Evolutionary conservation across 2,329 filamentous ascomycete genomes (phyloP).

Genomic region (Hypoxylon sp.): DNA sequence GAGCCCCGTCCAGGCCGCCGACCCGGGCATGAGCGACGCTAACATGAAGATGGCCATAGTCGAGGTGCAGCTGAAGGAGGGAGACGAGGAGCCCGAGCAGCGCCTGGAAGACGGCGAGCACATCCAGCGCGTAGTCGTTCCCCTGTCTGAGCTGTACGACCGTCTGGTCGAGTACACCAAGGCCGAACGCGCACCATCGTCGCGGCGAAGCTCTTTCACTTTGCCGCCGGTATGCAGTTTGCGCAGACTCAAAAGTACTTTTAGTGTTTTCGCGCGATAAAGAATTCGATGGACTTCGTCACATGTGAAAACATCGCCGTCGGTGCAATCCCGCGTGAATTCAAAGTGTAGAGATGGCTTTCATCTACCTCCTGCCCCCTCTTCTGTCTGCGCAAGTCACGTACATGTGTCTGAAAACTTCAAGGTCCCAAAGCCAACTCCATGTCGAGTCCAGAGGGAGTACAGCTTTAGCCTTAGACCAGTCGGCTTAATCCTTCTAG

Average conservation of each 20-base stretch:
- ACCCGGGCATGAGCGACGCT: slow-evolving; percentile 66
- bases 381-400: too few species aligned
- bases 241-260: slow-evolving; percentile 48
- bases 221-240: slow-evolving; percentile 65
- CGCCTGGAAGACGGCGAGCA: slow-evolving; percentile 67
- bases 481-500: slow-evolving; percentile 10
- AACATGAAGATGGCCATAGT: slow-evolving; percentile 70
- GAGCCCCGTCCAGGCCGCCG: slow-evolving; percentile 62
- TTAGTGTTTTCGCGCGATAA: neutral
- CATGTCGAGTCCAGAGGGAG: neutral
- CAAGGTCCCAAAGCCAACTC: too few species aligned
- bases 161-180: slow-evolving; percentile 56
- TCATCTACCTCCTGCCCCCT: too few species aligned
- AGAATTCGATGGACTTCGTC: too few species aligned
- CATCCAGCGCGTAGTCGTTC: slow-evolving; percentile 67
- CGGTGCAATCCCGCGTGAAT: neutral
- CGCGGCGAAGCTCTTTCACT: slow-evolving; percentile 66
- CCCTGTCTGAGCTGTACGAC: slow-evolving; percentile 63
- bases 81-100: slow-evolving; percentile 61
- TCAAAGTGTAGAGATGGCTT: neutral
- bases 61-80: slow-evolving; percentile 61
- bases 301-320: neutral
- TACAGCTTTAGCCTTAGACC: slow-evolving; percentile 8
- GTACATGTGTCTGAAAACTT: too few species aligned
- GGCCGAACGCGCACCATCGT: slow-evolving; percentile 60